Conservation (phyloP, 2,329 filamentous ascomycete genomes). For the Beauveria sp. region DNA sequence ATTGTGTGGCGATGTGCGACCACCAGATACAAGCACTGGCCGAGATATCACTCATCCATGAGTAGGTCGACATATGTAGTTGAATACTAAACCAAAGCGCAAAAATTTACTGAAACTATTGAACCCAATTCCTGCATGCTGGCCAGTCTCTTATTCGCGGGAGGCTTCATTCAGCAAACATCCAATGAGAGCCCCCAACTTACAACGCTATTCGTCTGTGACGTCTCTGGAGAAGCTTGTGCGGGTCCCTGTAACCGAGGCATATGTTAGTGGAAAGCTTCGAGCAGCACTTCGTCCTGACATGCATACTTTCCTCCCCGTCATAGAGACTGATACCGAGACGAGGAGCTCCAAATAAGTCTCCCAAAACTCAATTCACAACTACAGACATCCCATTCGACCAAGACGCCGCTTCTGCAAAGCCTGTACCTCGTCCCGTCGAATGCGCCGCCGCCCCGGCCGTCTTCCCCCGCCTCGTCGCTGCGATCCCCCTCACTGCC, state of each 20-base stretch:
- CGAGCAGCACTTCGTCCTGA: neutral
- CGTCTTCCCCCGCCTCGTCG: neutral
- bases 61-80: too few relatives aligned
- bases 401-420: neutral
- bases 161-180: neutral
- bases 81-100: too few relatives aligned
- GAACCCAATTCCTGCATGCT: too few relatives aligned
- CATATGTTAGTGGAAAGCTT: conserved; percentile 22
- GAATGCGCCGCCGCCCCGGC: neutral
- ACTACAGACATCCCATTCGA: neutral
- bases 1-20: too few relatives aligned
- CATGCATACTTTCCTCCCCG: neutral
- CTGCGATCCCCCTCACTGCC: conserved; percentile 4
- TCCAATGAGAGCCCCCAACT: neutral
- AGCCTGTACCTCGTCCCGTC: neutral
- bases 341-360: neutral
- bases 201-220: neutral
- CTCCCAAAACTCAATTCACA: neutral
- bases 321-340: neutral
- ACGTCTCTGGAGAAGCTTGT: conserved; percentile 9
- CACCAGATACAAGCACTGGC: too few relatives aligned
- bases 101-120: too few relatives aligned
- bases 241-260: conserved; percentile 23
- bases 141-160: neutral
- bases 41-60: too few relatives aligned